Conservation (phyloP, 192 early-diverging fungal genomes). For the Backusella mclennaniae region DNA sequence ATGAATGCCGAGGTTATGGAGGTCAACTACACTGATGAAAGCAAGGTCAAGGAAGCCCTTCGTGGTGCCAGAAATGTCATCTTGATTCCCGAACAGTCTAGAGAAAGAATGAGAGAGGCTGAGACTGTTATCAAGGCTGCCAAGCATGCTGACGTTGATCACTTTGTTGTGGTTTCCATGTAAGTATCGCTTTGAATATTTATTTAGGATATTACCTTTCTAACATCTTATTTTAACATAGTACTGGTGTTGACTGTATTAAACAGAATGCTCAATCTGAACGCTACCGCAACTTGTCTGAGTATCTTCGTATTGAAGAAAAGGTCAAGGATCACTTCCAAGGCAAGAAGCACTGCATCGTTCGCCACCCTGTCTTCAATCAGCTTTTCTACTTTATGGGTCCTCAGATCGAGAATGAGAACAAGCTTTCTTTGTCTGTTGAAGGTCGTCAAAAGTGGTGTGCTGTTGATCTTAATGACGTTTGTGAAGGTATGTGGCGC, state of each 20-base stretch:
- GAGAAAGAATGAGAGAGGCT: not conserved
- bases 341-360: not conserved
- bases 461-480: constrained; percentile 18
- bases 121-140: constrained; percentile 19
- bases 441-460: constrained; percentile 9
- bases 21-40: constrained; percentile 14
- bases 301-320: constrained; percentile 14
- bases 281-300: not conserved
- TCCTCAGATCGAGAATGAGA: constrained; percentile 4
- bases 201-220: not conserved
- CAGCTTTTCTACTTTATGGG: constrained; percentile 20
- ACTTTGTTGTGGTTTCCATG: constrained; percentile 17
- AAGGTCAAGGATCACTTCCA: not conserved
- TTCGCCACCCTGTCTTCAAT: constrained; percentile 9
- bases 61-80: constrained; percentile 1
- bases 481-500: not conserved
- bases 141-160: constrained; percentile 6
- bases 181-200: not conserved
- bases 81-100: constrained; percentile 16
- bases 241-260: constrained; percentile 10
- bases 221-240: constrained; percentile 1
- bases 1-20: constrained; percentile 12
- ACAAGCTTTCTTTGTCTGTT: constrained; percentile 9
- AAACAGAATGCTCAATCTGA: not conserved
- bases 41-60: not conserved